These are phyloP conservation scores for Pilobolus umbonatus DNA, from an alignment of 192 early-diverging fungal genomes.

Conservation along the genomic window DNA sequence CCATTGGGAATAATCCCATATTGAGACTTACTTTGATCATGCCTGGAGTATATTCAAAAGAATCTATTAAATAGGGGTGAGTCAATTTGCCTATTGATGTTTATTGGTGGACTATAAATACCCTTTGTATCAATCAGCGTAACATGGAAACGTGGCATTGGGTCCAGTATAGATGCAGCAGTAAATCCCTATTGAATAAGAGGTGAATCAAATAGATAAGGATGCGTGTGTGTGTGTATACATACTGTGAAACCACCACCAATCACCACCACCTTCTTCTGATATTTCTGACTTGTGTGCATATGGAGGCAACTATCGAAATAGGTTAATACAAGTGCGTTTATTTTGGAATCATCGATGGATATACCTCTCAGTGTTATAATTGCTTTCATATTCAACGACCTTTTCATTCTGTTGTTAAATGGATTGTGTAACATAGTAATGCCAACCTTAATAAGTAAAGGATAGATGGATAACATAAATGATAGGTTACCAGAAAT, in stretches of 20 bases:
- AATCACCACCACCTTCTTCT: conserved; percentile 23
- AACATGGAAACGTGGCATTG: conserved; percentile 34
- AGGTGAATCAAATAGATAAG: background rate
- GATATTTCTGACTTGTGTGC: background rate
- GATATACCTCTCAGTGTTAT: background rate
- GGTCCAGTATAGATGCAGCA: conserved; percentile 33
- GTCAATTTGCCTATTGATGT: background rate
- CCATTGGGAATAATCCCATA: too few relatives aligned
- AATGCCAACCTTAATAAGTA: background rate
- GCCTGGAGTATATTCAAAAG: conserved; percentile 38
- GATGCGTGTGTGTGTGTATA: background rate
- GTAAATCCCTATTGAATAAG: conserved; percentile 33
- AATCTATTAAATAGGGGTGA: conserved; percentile 22
- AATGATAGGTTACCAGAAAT: conserved; percentile 17
- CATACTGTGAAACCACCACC: conserved; percentile 38
- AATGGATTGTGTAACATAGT: background rate
- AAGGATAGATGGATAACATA: conserved; percentile 1
- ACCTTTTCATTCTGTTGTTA: conserved; percentile 1
- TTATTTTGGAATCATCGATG: too few relatives aligned
- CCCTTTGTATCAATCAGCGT: conserved; percentile 36
- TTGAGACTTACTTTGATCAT: conserved; percentile 15
- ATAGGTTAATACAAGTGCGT: too few relatives aligned
- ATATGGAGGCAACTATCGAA: background rate
- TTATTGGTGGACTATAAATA: conserved; percentile 5
- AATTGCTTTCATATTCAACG: background rate